Conservation (phyloP, 768 basidiomycete species). For the Tylopilus felleus region DNA sequence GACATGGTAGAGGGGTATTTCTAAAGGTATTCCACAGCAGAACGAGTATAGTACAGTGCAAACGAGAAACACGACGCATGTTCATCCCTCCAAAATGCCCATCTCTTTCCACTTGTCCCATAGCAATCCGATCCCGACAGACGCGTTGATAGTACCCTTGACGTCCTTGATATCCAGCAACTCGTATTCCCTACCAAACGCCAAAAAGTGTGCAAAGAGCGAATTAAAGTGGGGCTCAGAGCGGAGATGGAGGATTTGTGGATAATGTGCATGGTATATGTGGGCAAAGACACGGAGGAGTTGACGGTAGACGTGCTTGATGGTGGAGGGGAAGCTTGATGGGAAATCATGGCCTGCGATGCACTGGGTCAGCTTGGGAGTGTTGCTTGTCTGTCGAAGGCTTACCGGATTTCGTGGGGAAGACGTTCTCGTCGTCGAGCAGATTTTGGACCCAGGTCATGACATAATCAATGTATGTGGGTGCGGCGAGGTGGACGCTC, state of each 20-base stretch:
- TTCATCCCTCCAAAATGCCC: constrained; percentile 58
- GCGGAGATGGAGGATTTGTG: constrained; percentile 86
- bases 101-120: constrained; percentile 91
- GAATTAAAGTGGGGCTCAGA: constrained; percentile 96
- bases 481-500: constrained; percentile 82
- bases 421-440: constrained; percentile 89
- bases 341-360: constrained; percentile 79
- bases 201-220: constrained; percentile 95
- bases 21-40: not conserved
- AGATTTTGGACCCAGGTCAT: constrained; percentile 96
- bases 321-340: constrained; percentile 80
- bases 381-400: not conserved
- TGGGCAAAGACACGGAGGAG: constrained; percentile 96
- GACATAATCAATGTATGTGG: constrained; percentile 96
- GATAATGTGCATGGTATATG: constrained; percentile 93
- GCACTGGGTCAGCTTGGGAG: not conserved
- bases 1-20: constrained; percentile 6
- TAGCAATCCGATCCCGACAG: constrained; percentile 71
- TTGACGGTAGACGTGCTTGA: constrained; percentile 94
- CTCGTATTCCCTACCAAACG: constrained; percentile 93
- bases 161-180: constrained; percentile 87
- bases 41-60: constrained; percentile 14
- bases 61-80: not conserved
- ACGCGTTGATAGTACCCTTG: constrained; percentile 57
- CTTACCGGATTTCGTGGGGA: constrained; percentile 93